Base-by-base conservation (phyloP, 805 yeast species). In the Kodamaea leandrae region DNA sequence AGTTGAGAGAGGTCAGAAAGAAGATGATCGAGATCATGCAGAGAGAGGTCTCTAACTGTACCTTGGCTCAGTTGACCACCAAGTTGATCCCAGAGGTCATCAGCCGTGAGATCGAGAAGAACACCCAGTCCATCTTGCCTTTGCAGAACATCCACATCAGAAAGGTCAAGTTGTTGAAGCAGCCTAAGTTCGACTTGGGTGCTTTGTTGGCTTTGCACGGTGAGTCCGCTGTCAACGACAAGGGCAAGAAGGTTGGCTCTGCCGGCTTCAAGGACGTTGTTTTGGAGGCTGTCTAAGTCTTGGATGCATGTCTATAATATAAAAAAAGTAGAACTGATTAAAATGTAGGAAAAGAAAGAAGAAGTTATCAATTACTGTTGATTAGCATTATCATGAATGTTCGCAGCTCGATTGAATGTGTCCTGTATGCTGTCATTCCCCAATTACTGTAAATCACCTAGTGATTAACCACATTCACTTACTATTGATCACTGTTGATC, bases 101-200 rank as follows among this genome's bases (percentile, higher is more conserved):
- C 71, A 95, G 96, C 71, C 91, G 95, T 76, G 97, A 90, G 77
- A 90, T 90, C 64, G 96, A 89, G 78, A 90, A 88, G 80, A 81
- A 95, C 55, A 86, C 96, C 58, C 88, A 84, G 75, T 77, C 86
- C 62, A 86, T 90, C 78, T 89, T 78, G 84, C 98, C 98, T 67
- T 83, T 90, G 71, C 97, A 90, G 81, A 88, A 90, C 79, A 95
- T 90, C 68, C 93, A 88, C 84, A 86, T 90, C 74, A 90, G 96
- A 83, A 91, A 90, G 81, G 97, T 90, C 64, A 90, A 90, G 82
- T 82, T 90, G 74, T 86, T 91, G 76, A 90, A 91, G 79, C 95
- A 86, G 78, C 97, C 98, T 73, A 90, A 89, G 80, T 88, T 90
- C 81, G 98, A 90, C 74, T 83, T 91, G 68, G 96, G 96, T 76